Percentiles rank a stretch among this genome's conserved stretches.
Conservation (phyloP, 768 basidiomycete species). For the Naematelia aurantialba region DNA sequence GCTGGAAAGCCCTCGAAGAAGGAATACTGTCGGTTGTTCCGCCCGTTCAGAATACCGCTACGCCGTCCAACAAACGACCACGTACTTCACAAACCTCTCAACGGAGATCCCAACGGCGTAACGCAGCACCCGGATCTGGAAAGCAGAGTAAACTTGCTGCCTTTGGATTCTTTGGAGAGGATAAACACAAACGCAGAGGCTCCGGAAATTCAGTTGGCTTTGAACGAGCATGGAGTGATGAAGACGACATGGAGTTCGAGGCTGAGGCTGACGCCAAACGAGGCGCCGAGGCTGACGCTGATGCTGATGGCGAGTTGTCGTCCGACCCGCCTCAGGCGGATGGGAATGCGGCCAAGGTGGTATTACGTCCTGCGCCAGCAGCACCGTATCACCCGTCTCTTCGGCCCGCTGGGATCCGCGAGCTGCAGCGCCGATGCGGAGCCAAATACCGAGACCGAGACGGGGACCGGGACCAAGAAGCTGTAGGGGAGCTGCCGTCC, state of each 20-base stretch:
- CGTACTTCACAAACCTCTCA: slow-evolving; percentile 4
- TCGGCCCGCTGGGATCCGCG: slow-evolving; percentile 31
- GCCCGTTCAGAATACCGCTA: neutral
- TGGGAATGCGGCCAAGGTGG: neutral
- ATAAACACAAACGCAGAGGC: slow-evolving; percentile 1
- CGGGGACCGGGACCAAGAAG: too few relatives aligned
- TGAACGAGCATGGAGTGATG: slow-evolving; percentile 31
- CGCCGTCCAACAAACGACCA: neutral
- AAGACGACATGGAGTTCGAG: slow-evolving; percentile 24
- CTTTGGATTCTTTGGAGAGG: slow-evolving; percentile 29
- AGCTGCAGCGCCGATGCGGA: slow-evolving; percentile 14
- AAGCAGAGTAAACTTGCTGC: slow-evolving; percentile 29
- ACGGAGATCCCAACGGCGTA: slow-evolving; percentile 5
- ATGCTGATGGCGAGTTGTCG: neutral
- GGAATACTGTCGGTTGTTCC: slow-evolving; percentile 14
- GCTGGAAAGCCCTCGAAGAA: slow-evolving; percentile 12
- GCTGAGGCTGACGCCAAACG: slow-evolving; percentile 7
- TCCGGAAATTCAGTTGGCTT: slow-evolving; percentile 8
- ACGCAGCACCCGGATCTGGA: neutral
- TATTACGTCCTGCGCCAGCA: slow-evolving; percentile 23
- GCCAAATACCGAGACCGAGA: neutral
- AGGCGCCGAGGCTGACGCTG: neutral
- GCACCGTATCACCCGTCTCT: slow-evolving; percentile 34
- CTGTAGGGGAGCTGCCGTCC: too few relatives aligned
- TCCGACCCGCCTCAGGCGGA: neutral